A percentile compares a stretch with the other conserved stretches of the same genome.
Conservation (phyloP, 2,329 filamentous ascomycete genomes). For the Clonostachys chloroleuca region DNA sequence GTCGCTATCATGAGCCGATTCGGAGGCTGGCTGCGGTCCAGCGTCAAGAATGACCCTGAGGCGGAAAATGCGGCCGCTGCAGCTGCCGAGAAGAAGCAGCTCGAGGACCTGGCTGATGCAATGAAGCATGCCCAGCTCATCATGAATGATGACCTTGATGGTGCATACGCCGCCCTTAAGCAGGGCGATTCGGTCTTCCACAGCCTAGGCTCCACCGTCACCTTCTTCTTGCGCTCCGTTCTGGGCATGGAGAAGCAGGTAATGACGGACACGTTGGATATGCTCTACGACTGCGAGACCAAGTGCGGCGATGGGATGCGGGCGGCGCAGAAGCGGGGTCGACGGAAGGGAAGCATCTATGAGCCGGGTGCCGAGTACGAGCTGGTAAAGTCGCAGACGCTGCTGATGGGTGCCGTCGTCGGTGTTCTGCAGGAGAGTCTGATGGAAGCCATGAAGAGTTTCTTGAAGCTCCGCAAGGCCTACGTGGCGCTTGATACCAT, state of each 20-base stretch:
- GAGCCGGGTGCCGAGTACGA: slow-evolving; percentile 82
- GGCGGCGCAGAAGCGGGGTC: slow-evolving; percentile 62
- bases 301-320: slow-evolving; percentile 73
- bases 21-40: slow-evolving; percentile 45
- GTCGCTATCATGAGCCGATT: slow-evolving; percentile 37
- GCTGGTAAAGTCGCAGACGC: slow-evolving; percentile 77
- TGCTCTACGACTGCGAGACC: slow-evolving; percentile 71
- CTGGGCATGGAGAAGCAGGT: slow-evolving; percentile 89
- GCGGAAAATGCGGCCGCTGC: slow-evolving; percentile 15
- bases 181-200: slow-evolving; percentile 84
- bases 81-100: slow-evolving; percentile 33
- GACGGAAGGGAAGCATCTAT: slow-evolving; percentile 49
- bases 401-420: slow-evolving; percentile 85
- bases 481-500: slow-evolving; percentile 79
- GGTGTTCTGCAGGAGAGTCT: slow-evolving; percentile 89
- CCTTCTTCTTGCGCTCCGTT: slow-evolving; percentile 80
- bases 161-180: slow-evolving; percentile 69
- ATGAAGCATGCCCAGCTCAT: slow-evolving; percentile 66
- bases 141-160: slow-evolving; percentile 86
- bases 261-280: slow-evolving; percentile 75
- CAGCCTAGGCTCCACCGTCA: slow-evolving; percentile 73
- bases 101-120: slow-evolving; percentile 53
- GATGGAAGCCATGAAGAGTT: slow-evolving; percentile 85
- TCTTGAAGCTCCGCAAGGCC: slow-evolving; percentile 88
- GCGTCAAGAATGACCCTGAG: slow-evolving; percentile 23